These are phyloP conservation scores for Kodamaea lidongshanica DNA, from an alignment of 805 yeast species.

Conservation along the genomic window DNA sequence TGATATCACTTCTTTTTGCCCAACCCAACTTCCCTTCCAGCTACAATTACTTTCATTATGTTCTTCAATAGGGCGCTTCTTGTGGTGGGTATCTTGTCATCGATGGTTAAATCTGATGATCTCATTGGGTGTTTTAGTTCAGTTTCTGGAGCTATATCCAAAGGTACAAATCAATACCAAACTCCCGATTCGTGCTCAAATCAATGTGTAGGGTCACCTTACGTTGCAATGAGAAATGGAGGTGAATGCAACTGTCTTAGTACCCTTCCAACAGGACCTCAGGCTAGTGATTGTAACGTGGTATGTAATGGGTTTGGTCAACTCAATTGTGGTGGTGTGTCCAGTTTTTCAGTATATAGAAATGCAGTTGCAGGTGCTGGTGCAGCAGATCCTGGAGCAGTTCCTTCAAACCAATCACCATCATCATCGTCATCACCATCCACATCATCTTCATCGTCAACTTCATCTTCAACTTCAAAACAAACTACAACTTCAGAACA, in stretches of 20 bases:
- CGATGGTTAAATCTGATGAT: too few species aligned
- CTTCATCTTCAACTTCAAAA: not conserved
- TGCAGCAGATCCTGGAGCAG: slow-evolving; percentile 2
- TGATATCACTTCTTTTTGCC: too few species aligned
- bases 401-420: slow-evolving; percentile 1
- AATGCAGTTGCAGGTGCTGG: slow-evolving; percentile 18
- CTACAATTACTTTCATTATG: too few species aligned
- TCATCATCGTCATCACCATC: slow-evolving; percentile 4
- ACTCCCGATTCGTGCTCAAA: slow-evolving; percentile 24
- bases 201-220: slow-evolving; percentile 28
- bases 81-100: too few species aligned
- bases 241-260: slow-evolving; percentile 34
- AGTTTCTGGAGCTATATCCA: slow-evolving; percentile 19
- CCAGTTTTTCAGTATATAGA: slow-evolving; percentile 24
- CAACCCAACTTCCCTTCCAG: too few species aligned
- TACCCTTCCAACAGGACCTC: slow-evolving; percentile 22
- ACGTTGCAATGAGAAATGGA: slow-evolving; percentile 34
- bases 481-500: slow-evolving; percentile 1
- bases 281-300: slow-evolving; percentile 20
- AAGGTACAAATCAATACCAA: slow-evolving; percentile 24
- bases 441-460: slow-evolving; percentile 3
- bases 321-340: slow-evolving; percentile 34
- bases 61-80: too few species aligned
- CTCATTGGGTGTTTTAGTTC: slow-evolving; percentile 27
- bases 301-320: slow-evolving; percentile 31